Percentiles rank a stretch among this genome's conserved stretches.
These are phyloP conservation scores for Strobilomyces confusus DNA, from an alignment of 768 basidiomycete genomes.

Conservation along the genomic window DNA sequence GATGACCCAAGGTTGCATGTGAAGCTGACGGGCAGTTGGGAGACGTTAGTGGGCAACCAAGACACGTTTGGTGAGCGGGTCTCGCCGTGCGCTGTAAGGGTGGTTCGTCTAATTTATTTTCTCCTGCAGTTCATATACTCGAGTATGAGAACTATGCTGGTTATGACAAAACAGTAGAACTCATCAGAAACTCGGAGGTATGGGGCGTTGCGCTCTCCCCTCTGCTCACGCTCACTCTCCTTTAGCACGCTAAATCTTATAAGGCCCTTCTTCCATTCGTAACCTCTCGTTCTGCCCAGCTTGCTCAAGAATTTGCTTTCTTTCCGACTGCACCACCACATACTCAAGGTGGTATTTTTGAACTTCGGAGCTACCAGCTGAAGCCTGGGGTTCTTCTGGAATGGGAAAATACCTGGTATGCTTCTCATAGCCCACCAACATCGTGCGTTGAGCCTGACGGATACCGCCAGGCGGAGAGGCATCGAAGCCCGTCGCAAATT, in stretches of 20 bases:
- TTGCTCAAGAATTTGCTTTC: constrained; percentile 94
- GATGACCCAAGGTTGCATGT: constrained; percentile 70
- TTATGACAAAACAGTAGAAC: constrained; percentile 69
- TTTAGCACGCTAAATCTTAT: constrained; percentile 64
- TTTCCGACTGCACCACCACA: constrained; percentile 88
- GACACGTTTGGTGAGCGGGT: constrained; percentile 69
- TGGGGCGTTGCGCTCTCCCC: constrained; percentile 17
- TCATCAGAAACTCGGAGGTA: constrained; percentile 67
- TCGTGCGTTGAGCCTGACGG: constrained; percentile 1
- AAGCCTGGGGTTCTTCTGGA: constrained; percentile 88
- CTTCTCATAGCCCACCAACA: background rate
- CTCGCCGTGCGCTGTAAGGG: constrained; percentile 14
- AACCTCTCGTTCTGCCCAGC: constrained; percentile 66
- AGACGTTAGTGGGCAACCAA: constrained; percentile 83
- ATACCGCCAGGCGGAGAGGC: constrained; percentile 69
- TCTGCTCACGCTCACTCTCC: background rate
- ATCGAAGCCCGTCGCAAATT: constrained; percentile 90
- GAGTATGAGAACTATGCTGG: constrained; percentile 95
- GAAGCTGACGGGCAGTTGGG: constrained; percentile 93
- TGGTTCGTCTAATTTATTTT: background rate
- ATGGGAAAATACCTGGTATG: constrained; percentile 92
- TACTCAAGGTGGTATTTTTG: constrained; percentile 87
- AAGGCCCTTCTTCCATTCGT: constrained; percentile 75
- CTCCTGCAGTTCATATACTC: constrained; percentile 57
- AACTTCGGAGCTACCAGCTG: constrained; percentile 84